A percentile compares a stretch with the other conserved stretches of the same genome.
Evolutionary conservation across 208 protist genomes (phyloP).

Genomic region (Leishmania tropica): DNA sequence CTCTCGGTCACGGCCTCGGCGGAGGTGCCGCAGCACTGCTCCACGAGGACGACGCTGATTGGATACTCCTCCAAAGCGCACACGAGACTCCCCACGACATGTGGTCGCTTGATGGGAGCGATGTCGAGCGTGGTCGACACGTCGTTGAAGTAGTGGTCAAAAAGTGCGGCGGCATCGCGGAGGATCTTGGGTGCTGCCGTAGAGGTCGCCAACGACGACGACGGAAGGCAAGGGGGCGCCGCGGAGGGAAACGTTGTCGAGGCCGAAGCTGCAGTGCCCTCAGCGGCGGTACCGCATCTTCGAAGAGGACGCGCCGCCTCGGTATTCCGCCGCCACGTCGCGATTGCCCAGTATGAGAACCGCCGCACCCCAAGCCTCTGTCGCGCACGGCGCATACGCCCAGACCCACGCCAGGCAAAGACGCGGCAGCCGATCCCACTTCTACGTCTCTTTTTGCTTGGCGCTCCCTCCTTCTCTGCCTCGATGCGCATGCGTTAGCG

Average conservation of each 20-base stretch:
- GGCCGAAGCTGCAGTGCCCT: not conserved
- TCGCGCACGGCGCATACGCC: not conserved
- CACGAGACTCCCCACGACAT: slow-evolving; percentile 21
- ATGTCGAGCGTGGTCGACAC: slow-evolving; percentile 28
- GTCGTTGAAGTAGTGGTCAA: slow-evolving; percentile 15
- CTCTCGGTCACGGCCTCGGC: slow-evolving; percentile 13
- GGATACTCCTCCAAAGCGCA: slow-evolving; percentile 22
- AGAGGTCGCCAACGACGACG: not conserved
- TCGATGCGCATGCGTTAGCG: not conserved
- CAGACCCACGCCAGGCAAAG: not conserved
- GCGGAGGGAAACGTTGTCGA: not conserved
- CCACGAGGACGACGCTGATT: slow-evolving; percentile 22
- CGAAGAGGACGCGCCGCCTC: not conserved
- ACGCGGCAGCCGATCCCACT: not conserved
- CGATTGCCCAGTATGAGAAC: not conserved
- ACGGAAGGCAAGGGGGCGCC: not conserved
- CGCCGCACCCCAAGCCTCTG: not conserved
- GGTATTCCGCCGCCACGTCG: not conserved
- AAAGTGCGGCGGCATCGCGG: not conserved
- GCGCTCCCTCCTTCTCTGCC: not conserved
- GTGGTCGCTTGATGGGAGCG: slow-evolving; percentile 27
- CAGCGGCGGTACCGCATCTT: not conserved
- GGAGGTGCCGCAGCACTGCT: slow-evolving; percentile 18
- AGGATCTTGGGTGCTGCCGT: not conserved
- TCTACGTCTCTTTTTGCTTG: not conserved